phyloP scores from a whole-genome alignment of 2,329 filamentous ascomycete genomes.

The Fusarium ambrosium region DNA sequence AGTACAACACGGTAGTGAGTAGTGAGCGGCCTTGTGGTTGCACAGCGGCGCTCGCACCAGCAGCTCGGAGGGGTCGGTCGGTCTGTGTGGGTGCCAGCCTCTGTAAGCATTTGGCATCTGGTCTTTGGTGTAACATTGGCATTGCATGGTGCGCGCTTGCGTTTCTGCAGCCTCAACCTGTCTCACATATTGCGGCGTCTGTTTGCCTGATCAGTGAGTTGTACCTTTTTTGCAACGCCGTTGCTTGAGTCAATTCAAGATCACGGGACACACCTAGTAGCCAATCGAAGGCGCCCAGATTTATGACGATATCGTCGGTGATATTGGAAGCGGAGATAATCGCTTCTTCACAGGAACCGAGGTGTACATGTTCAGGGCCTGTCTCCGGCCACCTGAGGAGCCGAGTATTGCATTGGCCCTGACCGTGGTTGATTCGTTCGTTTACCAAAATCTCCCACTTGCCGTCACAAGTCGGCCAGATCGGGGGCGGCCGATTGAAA shows the following conservation, averaged over 20 bases:
- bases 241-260: conserved; percentile 20
- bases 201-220: neutral
- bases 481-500: conserved; percentile 32
- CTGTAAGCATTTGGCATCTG: conserved; percentile 9
- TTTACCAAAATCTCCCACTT: neutral
- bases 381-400: neutral
- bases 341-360: neutral
- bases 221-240: neutral
- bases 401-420: neutral
- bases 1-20: neutral
- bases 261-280: neutral
- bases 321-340: neutral
- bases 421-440: neutral
- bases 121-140: conserved; percentile 16
- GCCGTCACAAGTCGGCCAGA: neutral
- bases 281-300: neutral
- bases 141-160: conserved; percentile 13
- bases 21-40: neutral
- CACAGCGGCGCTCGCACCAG: neutral
- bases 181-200: conserved; percentile 18
- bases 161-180: conserved; percentile 30
- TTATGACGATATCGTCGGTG: neutral
- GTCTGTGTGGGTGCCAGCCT: neutral
- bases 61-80: neutral
- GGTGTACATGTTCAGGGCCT: neutral